Evolutionary conservation across 2,329 filamentous ascomycete genomes (phyloP).

Genomic region (Myriosclerotinia scirpicola): DNA sequence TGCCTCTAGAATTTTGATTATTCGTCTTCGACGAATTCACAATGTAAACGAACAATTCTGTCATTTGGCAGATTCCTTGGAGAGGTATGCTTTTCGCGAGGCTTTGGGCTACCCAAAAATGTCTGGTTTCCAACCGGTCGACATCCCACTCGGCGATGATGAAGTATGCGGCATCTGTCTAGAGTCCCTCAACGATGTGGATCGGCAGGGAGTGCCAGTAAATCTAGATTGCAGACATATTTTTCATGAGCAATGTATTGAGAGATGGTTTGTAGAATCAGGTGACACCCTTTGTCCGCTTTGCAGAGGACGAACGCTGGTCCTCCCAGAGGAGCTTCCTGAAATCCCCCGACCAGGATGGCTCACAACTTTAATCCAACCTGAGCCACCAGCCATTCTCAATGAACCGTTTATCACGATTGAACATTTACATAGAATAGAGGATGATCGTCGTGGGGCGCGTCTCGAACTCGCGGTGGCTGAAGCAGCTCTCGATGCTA

Average conservation of each 20-base stretch:
- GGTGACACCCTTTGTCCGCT: not conserved
- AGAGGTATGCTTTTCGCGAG: not conserved
- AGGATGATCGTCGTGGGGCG: too few relatives aligned
- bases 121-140: not conserved
- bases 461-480: too few relatives aligned
- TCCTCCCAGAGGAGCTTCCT: too few relatives aligned
- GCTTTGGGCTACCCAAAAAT: not conserved
- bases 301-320: not conserved
- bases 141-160: too few relatives aligned
- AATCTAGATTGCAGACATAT: not conserved
- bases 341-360: not conserved
- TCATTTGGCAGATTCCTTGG: too few relatives aligned
- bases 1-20: not conserved
- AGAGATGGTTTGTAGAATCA: not conserved
- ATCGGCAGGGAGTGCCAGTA: not conserved
- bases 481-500: too few relatives aligned
- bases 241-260: not conserved
- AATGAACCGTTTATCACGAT: too few relatives aligned
- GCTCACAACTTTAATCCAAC: not conserved
- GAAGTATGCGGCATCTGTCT: not conserved
- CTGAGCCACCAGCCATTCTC: too few relatives aligned
- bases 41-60: not conserved
- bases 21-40: not conserved
- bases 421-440: too few relatives aligned
- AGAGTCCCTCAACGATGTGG: not conserved